These are phyloP conservation scores for Pholiota molesta DNA, from an alignment of 768 basidiomycete species.

Conservation along the genomic window DNA sequence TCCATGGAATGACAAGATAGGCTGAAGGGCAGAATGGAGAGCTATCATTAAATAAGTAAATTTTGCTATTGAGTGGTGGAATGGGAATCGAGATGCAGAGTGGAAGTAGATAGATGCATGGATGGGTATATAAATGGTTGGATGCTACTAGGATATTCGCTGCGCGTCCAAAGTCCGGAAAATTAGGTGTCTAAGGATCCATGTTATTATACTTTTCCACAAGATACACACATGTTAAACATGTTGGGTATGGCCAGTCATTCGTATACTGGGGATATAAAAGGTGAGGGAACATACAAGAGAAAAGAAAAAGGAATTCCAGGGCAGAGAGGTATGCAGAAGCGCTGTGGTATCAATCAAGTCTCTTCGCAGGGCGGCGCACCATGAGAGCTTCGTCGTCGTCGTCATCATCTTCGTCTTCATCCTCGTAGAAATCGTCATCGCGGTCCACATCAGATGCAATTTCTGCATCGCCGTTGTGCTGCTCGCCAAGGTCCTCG, in stretches of 20 bases:
- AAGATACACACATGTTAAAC: neutral
- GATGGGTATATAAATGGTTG: neutral
- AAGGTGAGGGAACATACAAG: conserved; percentile 4
- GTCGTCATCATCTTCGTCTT: conserved; percentile 13
- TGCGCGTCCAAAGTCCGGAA: neutral
- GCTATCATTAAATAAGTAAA: neutral
- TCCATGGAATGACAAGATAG: neutral
- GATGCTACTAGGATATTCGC: neutral
- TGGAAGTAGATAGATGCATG: neutral
- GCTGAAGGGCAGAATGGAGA: too few relatives aligned
- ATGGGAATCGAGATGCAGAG: neutral
- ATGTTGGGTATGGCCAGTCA: neutral
- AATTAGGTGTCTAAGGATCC: neutral
- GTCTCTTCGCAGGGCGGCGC: conserved; percentile 6
- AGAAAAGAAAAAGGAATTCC: conserved; percentile 2
- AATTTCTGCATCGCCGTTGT: conserved; percentile 19
- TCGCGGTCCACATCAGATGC: conserved; percentile 33
- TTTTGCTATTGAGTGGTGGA: neutral
- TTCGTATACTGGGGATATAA: neutral
- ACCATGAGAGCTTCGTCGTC: conserved; percentile 10
- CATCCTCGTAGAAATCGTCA: conserved; percentile 14
- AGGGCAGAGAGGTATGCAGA: neutral
- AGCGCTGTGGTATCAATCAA: neutral
- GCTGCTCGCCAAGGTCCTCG: conserved; percentile 26
- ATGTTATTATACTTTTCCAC: neutral